A percentile compares a stretch with the other conserved stretches of the same genome.
Conservation (phyloP, 805 yeast genomes). For the Teunomyces kruisii region DNA sequence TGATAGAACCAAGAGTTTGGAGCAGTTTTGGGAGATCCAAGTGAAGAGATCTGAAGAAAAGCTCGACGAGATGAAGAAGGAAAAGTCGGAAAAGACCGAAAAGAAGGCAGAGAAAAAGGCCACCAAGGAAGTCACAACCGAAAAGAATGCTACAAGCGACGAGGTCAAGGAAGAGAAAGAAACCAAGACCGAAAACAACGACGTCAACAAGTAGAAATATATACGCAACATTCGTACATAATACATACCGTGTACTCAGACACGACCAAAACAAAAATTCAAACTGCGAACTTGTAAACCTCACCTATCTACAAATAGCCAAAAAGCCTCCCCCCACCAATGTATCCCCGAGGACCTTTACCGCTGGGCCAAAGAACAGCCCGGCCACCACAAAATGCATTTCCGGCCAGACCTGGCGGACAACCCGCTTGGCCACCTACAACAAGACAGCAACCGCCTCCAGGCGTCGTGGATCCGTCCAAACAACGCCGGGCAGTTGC, state of each 20-base stretch:
- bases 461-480: conserved; percentile 4
- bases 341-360: conserved; percentile 2
- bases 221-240: neutral
- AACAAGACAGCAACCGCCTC: neutral
- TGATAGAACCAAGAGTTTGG: conserved; percentile 32
- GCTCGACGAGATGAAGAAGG: too few species aligned
- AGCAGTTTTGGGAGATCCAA: conserved; percentile 36
- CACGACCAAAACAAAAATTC: conserved; percentile 2
- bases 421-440: neutral
- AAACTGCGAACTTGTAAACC: neutral
- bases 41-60: conserved; percentile 9
- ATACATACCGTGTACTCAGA: neutral
- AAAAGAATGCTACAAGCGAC: conserved; percentile 1
- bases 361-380: neutral
- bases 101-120: neutral
- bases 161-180: neutral
- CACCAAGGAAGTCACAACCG: conserved; percentile 3
- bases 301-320: neutral
- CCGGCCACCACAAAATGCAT: conserved; percentile 3
- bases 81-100: conserved; percentile 6
- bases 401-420: neutral
- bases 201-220: conserved; percentile 1
- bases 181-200: neutral
- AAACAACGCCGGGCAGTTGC: conserved; percentile 13
- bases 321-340: neutral